These are phyloP conservation scores for Petunia secreta DNA, from an alignment of 257 asterid genomes.

Conservation along the genomic window DNA sequence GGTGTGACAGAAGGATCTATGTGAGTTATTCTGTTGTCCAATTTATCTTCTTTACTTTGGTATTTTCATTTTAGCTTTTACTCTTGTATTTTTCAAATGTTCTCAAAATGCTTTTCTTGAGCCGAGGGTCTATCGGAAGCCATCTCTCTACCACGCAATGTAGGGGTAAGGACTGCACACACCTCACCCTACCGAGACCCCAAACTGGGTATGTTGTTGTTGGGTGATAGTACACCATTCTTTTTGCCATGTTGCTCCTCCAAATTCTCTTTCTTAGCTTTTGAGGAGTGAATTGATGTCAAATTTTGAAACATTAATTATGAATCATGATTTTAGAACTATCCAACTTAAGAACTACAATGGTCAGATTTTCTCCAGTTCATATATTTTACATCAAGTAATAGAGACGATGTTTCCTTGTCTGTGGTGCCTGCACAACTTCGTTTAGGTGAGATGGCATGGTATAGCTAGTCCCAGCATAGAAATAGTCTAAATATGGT, in stretches of 20 bases:
- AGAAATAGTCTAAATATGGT: neutral
- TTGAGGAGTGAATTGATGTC: neutral
- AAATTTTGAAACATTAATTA: neutral
- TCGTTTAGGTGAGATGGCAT: neutral
- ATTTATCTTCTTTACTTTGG: neutral
- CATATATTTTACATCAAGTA: neutral
- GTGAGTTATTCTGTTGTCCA: slow-evolving; percentile 46
- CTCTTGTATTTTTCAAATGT: too few relatives aligned
- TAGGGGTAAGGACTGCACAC: too few relatives aligned
- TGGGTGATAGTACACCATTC: neutral
- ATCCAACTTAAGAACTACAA: slow-evolving; percentile 22
- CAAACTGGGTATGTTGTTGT: too few relatives aligned
- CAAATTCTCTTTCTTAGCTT: neutral
- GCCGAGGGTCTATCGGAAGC: too few relatives aligned
- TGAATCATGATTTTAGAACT: neutral
- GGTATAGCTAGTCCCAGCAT: neutral
- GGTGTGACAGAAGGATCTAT: slow-evolving; percentile 81
- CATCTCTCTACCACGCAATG: too few relatives aligned
- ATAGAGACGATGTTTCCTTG: neutral
- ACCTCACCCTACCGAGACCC: too few relatives aligned
- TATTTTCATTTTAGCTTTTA: too few relatives aligned
- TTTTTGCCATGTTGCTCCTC: neutral
- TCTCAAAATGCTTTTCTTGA: too few relatives aligned
- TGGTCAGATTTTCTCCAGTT: neutral
- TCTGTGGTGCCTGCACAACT: neutral